Evolutionary conservation across 768 basidiomycete genomes (phyloP).

Genomic region (Cystobasidium ongulense): DNA sequence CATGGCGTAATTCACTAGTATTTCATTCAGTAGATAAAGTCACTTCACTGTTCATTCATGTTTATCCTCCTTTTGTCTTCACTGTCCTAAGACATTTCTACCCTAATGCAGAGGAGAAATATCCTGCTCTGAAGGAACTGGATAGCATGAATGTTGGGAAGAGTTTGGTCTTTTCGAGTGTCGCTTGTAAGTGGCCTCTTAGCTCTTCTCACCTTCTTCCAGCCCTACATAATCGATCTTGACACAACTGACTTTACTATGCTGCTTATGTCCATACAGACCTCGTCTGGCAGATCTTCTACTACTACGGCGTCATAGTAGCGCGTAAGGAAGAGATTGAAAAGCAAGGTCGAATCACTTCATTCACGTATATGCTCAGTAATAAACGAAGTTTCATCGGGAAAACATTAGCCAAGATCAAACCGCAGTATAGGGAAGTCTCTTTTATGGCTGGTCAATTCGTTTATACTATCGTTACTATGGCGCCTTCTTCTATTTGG

Average conservation of each 20-base stretch:
- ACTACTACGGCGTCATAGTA: conserved; percentile 91
- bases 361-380: conserved; percentile 77
- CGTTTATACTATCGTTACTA: conserved; percentile 44
- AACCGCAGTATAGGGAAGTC: conserved; percentile 57
- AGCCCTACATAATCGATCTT: not conserved
- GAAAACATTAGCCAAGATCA: conserved; percentile 56
- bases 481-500: conserved; percentile 32
- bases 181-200: conserved; percentile 61
- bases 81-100: conserved; percentile 93
- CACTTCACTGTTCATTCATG: conserved; percentile 87
- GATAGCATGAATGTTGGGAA: conserved; percentile 60
- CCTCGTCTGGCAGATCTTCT: conserved; percentile 80
- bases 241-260: no score
- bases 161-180: conserved; percentile 68
- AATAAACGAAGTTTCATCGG: conserved; percentile 81
- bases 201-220: not conserved
- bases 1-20: conserved; percentile 96
- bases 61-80: conserved; percentile 83
- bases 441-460: conserved; percentile 81
- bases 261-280: conserved; percentile 50
- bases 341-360: conserved; percentile 83
- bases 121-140: conserved; percentile 72
- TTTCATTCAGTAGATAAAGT: conserved; percentile 93
- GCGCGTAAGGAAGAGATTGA: conserved; percentile 81
- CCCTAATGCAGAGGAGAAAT: conserved; percentile 65